These are phyloP conservation scores for Fusarium nematophilum DNA, from an alignment of 2,329 filamentous ascomycete species.

Conservation along the genomic window DNA sequence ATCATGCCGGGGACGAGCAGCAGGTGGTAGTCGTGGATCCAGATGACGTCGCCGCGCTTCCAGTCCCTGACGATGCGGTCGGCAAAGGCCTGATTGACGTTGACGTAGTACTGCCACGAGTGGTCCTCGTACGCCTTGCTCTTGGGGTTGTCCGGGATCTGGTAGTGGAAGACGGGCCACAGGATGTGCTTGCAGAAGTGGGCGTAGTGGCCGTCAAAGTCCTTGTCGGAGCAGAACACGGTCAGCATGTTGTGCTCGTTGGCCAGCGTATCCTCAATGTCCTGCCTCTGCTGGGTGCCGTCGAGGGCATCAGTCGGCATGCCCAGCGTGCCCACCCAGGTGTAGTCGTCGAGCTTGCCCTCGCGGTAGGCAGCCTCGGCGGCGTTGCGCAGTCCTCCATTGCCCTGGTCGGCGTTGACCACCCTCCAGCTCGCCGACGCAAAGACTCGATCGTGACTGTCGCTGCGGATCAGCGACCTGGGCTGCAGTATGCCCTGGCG, in stretches of 20 bases:
- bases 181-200: slow-evolving; percentile 98
- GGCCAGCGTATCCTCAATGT: slow-evolving; percentile 84
- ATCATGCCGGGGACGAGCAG: slow-evolving; percentile 90
- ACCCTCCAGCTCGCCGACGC: slow-evolving; percentile 85
- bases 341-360: slow-evolving; percentile 77
- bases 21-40: slow-evolving; percentile 96
- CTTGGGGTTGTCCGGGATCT: slow-evolving; percentile 97
- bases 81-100: slow-evolving; percentile 92
- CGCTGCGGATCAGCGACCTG: slow-evolving; percentile 62
- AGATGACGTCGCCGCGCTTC: slow-evolving; percentile 92
- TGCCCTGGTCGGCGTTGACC: slow-evolving; percentile 88
- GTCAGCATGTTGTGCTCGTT: slow-evolving; percentile 85
- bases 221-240: slow-evolving; percentile 88
- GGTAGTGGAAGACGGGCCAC: slow-evolving; percentile 98
- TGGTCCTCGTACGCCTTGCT: slow-evolving; percentile 98
- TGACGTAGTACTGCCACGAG: slow-evolving; percentile 94
- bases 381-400: slow-evolving; percentile 91
- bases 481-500: slow-evolving; percentile 70
- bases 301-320: slow-evolving; percentile 92
- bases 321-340: slow-evolving; percentile 92
- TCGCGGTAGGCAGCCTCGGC: slow-evolving; percentile 80
- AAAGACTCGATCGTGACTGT: slow-evolving; percentile 76
- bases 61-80: slow-evolving; percentile 91
- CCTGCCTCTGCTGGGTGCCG: slow-evolving; percentile 77
- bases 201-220: slow-evolving; percentile 93